These are phyloP conservation scores for Phytophthora boehmeriae DNA, from an alignment of 352 stramenopile genomes.

Conservation along the genomic window DNA sequence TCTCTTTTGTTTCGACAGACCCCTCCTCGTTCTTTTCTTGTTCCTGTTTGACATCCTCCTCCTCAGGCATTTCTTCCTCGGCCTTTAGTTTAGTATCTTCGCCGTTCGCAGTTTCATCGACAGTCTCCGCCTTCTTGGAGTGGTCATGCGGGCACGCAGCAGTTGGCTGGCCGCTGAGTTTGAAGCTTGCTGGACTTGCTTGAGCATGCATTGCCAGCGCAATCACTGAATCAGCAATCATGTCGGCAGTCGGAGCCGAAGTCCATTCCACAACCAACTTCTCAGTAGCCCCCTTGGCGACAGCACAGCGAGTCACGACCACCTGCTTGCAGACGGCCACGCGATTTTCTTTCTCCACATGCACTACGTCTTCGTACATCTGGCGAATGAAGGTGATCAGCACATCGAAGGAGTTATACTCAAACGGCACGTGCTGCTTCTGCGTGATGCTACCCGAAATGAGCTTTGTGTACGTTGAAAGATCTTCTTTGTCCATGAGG, in stretches of 20 bases:
- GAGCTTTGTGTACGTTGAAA: slow-evolving; percentile 88
- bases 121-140: slow-evolving; percentile 47
- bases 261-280: slow-evolving; percentile 87
- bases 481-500: slow-evolving; percentile 85
- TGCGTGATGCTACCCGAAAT: slow-evolving; percentile 82
- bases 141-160: slow-evolving; percentile 84
- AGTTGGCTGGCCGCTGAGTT: slow-evolving; percentile 74
- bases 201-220: slow-evolving; percentile 95
- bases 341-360: slow-evolving; percentile 59
- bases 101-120: slow-evolving; percentile 7
- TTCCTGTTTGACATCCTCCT: slow-evolving; percentile 28
- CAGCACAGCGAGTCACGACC: slow-evolving; percentile 57
- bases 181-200: slow-evolving; percentile 82
- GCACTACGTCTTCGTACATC: slow-evolving; percentile 82
- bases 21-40: slow-evolving; percentile 29
- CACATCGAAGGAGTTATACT: slow-evolving; percentile 80
- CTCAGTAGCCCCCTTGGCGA: slow-evolving; percentile 34
- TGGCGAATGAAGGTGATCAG: slow-evolving; percentile 80
- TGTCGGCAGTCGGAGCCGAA: slow-evolving; percentile 93
- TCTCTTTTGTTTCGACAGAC: slow-evolving; percentile 20
- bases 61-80: slow-evolving; percentile 22
- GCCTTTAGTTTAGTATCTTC: slow-evolving; percentile 15
- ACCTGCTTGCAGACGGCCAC: slow-evolving; percentile 79
- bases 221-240: slow-evolving; percentile 97
- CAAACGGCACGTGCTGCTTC: slow-evolving; percentile 86